These are phyloP conservation scores for Lachancea thermotolerans DNA, from an alignment of 805 yeast species.

Conservation along the genomic window DNA sequence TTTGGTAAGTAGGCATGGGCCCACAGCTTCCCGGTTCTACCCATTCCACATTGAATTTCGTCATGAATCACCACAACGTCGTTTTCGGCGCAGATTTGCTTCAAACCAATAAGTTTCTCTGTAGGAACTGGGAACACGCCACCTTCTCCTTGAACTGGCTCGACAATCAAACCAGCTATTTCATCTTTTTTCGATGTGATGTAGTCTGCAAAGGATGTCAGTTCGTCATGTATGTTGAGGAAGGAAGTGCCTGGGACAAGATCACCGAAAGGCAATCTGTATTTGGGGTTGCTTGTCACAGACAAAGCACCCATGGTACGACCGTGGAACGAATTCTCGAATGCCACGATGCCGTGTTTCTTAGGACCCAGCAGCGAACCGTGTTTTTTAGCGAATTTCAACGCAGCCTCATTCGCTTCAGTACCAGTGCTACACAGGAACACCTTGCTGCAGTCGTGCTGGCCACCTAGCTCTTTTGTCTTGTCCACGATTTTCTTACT, in stretches of 20 bases:
- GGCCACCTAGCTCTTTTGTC: conserved; percentile 70
- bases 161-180: conserved; percentile 82
- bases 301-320: conserved; percentile 90
- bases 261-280: conserved; percentile 87
- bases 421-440: conserved; percentile 67
- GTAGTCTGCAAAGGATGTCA: conserved; percentile 20
- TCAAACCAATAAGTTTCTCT: conserved; percentile 61
- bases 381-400: conserved; percentile 73
- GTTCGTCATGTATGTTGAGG: conserved; percentile 32
- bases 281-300: conserved; percentile 88
- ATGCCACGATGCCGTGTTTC: conserved; percentile 78
- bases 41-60: conserved; percentile 95
- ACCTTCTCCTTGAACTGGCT: conserved; percentile 98
- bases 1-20: conserved; percentile 72
- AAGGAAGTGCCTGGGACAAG: conserved; percentile 77
- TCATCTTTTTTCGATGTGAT: conserved; percentile 33
- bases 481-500: conserved; percentile 62
- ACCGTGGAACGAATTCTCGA: conserved; percentile 89
- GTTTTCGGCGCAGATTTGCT: conserved; percentile 57
- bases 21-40: conserved; percentile 90
- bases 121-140: conserved; percentile 68
- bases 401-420: conserved; percentile 75
- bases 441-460: conserved; percentile 72
- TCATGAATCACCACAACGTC: conserved; percentile 80
- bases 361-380: conserved; percentile 50